Percentiles rank a stretch among this genome's conserved stretches.
Conservation (phyloP, 2,329 filamentous ascomycete species). For the Claviceps sp. region DNA sequence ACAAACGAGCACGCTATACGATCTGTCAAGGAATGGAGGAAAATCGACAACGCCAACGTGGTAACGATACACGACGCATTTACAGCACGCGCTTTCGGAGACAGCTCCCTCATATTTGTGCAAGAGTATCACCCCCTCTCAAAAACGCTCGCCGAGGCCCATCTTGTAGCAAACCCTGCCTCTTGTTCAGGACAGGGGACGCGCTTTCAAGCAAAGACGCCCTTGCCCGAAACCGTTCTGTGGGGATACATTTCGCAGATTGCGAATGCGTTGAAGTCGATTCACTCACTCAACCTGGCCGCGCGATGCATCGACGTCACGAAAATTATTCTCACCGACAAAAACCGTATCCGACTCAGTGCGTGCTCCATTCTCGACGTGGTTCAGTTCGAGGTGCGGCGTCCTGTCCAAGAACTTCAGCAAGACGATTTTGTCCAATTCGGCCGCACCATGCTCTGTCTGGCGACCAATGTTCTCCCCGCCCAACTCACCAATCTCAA, state of each 20-base stretch:
- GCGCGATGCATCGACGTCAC: constrained; percentile 75
- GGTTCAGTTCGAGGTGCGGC: constrained; percentile 62
- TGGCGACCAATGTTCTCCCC: constrained; percentile 56
- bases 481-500: constrained; percentile 45
- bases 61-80: constrained; percentile 87
- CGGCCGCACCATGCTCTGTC: constrained; percentile 68
- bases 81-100: constrained; percentile 82
- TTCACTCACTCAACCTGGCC: constrained; percentile 70
- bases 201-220: constrained; percentile 30
- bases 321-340: constrained; percentile 83
- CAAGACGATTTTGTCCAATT: constrained; percentile 78
- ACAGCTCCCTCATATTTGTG: constrained; percentile 87
- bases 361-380: constrained; percentile 86
- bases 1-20: constrained; percentile 83
- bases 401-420: constrained; percentile 62
- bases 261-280: constrained; percentile 71
- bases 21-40: constrained; percentile 79
- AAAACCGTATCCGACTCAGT: constrained; percentile 77
- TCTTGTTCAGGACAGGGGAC: constrained; percentile 23
- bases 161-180: constrained; percentile 35
- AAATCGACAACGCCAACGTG: constrained; percentile 66
- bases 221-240: constrained; percentile 57
- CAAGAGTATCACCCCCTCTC: constrained; percentile 87
- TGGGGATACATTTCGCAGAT: constrained; percentile 94
- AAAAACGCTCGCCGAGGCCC: constrained; percentile 76